phyloP scores from a whole-genome alignment of 805 yeast genomes.

The Pichia exigua region DNA sequence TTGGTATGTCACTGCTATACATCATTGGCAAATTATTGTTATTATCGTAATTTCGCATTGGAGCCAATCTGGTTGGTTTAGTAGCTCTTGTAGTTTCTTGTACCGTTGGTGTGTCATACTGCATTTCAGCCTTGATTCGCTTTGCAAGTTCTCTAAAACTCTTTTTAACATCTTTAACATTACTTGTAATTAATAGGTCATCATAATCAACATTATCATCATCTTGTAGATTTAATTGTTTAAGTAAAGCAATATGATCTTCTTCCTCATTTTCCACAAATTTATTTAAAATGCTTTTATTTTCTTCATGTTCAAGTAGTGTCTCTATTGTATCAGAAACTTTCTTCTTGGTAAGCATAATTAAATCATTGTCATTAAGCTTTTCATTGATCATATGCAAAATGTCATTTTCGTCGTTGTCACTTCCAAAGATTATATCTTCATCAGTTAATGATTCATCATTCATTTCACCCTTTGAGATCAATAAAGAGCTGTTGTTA shows the following conservation, averaged over 20 bases:
- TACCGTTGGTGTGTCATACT: background rate
- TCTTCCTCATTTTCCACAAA: conserved; percentile 51
- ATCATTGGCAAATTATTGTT: background rate
- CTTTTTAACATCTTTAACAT: conserved; percentile 19
- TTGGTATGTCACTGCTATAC: background rate
- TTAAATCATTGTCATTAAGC: conserved; percentile 53
- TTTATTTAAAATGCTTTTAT: conserved; percentile 59
- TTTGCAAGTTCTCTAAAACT: conserved; percentile 26
- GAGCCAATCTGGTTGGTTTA: background rate
- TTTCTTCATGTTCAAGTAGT: conserved; percentile 70
- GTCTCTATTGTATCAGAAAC: conserved; percentile 63
- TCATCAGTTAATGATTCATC: conserved; percentile 22
- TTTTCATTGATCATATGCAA: conserved; percentile 55
- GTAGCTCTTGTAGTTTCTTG: background rate
- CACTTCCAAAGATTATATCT: conserved; percentile 14
- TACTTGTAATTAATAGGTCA: background rate
- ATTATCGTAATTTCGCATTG: background rate
- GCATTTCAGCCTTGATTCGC: conserved; percentile 20
- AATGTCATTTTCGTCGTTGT: conserved; percentile 18
- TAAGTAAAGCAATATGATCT: conserved; percentile 42
- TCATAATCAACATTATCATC: conserved; percentile 18
- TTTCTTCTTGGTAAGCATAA: conserved; percentile 67
- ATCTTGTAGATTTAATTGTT: conserved; percentile 36
- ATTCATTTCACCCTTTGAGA: conserved; percentile 18
- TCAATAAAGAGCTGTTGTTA: background rate